phyloP scores from a whole-genome alignment of 2,329 filamentous ascomycete species.

The Trichoderma arundinaceum region DNA sequence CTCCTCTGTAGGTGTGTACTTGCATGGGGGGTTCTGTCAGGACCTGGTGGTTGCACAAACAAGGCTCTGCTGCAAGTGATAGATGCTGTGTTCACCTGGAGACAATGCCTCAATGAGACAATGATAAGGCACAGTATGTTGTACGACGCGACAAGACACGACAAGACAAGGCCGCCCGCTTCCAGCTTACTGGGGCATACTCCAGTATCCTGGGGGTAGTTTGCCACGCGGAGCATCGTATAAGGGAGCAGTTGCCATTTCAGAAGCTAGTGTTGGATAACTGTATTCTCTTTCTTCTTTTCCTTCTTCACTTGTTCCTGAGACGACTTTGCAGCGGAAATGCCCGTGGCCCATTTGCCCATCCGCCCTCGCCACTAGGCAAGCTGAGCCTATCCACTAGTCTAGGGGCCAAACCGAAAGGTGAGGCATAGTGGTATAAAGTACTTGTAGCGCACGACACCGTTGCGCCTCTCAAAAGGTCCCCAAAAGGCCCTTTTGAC shows the following conservation, averaged over 20 bases:
- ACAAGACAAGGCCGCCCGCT: background rate
- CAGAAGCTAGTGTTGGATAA: background rate
- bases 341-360: background rate
- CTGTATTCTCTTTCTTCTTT: background rate
- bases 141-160: background rate
- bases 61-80: background rate
- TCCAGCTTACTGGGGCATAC: background rate
- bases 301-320: background rate
- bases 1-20: background rate
- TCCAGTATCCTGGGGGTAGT: background rate
- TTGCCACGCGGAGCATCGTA: background rate
- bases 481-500: slow-evolving; percentile 6
- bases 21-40: background rate
- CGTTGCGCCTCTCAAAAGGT: slow-evolving; percentile 16
- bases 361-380: background rate
- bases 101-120: background rate
- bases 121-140: background rate
- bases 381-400: slow-evolving; percentile 16
- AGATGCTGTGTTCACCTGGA: background rate
- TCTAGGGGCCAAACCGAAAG: slow-evolving; percentile 4
- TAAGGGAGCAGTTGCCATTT: background rate
- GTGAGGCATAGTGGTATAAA: background rate
- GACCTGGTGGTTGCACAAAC: background rate
- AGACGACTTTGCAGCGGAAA: background rate
- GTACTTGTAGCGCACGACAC: background rate